A percentile compares a stretch with the other conserved stretches of the same genome.
Evolutionary conservation across 768 basidiomycete genomes (phyloP).

Genomic region (Panaeolus papilionaceus): DNA sequence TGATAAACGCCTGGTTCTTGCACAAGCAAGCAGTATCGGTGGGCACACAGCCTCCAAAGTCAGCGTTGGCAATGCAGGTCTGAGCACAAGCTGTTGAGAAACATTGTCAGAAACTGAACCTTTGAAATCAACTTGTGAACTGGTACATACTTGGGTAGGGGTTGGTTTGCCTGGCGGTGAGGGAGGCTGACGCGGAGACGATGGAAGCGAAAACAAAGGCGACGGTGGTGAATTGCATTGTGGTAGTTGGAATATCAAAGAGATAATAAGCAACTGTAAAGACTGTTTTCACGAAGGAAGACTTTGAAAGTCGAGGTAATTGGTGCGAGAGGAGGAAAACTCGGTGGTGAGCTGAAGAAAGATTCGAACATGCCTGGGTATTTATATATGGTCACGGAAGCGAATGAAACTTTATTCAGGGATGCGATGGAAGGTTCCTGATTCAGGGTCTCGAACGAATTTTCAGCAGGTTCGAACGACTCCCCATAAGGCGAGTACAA

Average conservation of each 20-base stretch:
- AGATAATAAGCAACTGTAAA: slow-evolving; percentile 29
- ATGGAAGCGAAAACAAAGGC: slow-evolving; percentile 46
- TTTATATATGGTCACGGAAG: slow-evolving; percentile 24
- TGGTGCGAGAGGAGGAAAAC: slow-evolving; percentile 27
- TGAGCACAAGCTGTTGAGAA: slow-evolving; percentile 54
- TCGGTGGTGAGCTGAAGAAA: slow-evolving; percentile 32
- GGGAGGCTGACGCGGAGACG: slow-evolving; percentile 45
- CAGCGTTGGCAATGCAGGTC: slow-evolving; percentile 51
- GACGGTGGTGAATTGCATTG: slow-evolving; percentile 61
- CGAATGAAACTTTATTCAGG: slow-evolving; percentile 9
- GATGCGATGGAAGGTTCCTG: not conserved
- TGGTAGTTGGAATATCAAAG: slow-evolving; percentile 27
- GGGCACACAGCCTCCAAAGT: slow-evolving; percentile 49
- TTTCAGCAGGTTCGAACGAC: not conserved
- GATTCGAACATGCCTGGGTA: slow-evolving; percentile 2
- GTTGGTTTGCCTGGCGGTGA: slow-evolving; percentile 40
- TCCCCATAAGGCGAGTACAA: not conserved
- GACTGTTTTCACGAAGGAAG: slow-evolving; percentile 24
- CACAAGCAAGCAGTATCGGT: slow-evolving; percentile 68
- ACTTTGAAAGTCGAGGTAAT: slow-evolving; percentile 22
- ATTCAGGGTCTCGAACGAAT: slow-evolving; percentile 6
- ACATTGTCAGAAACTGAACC: not conserved
- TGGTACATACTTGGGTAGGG: slow-evolving; percentile 40
- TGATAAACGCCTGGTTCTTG: slow-evolving; percentile 50
- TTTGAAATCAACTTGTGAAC: not conserved